Evolutionary conservation across 306 rosid species (phyloP).

Genomic region (Castanopsis chinensis): DNA sequence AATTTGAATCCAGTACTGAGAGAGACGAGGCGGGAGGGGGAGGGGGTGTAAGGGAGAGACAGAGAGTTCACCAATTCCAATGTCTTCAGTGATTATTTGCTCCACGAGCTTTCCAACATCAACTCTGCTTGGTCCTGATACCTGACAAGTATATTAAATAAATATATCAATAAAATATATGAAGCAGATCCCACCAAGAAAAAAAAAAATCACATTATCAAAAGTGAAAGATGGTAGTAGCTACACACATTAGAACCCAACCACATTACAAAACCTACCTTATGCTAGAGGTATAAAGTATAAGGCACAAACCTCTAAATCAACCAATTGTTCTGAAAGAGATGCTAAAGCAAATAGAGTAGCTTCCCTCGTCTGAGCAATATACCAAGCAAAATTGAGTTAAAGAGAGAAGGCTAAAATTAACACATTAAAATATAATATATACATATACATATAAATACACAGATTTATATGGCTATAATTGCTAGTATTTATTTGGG

Average conservation of each 20-base stretch:
- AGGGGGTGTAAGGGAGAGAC: neutral
- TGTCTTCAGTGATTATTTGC: conserved; percentile 64
- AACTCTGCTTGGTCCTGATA: conserved; percentile 35
- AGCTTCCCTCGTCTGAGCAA: conserved; percentile 89
- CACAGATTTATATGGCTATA: too few species aligned
- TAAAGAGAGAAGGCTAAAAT: conserved; percentile 5
- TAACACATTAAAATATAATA: neutral
- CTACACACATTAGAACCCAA: conserved; percentile 13
- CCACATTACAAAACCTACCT: neutral
- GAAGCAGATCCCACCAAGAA: conserved; percentile 5
- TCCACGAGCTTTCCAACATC: conserved; percentile 55
- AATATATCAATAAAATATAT: conserved; percentile 17
- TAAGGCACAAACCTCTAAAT: conserved; percentile 60
- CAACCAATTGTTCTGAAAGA: conserved; percentile 72
- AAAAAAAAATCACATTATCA: neutral
- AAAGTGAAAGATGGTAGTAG: conserved; percentile 16
- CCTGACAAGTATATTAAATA: conserved; percentile 35
- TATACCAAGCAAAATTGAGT: conserved; percentile 11
- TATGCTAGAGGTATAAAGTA: neutral
- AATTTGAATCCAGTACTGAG: conserved; percentile 10
- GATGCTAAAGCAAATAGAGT: conserved; percentile 73
- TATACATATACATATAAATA: too few species aligned
- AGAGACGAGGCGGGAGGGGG: neutral
- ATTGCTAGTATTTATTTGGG: neutral
- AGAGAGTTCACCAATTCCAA: conserved; percentile 50